Evolutionary conservation across 1,139 yeast species (phyloP).

Genomic region (Hemisphaericaspora lyxosophila): DNA sequence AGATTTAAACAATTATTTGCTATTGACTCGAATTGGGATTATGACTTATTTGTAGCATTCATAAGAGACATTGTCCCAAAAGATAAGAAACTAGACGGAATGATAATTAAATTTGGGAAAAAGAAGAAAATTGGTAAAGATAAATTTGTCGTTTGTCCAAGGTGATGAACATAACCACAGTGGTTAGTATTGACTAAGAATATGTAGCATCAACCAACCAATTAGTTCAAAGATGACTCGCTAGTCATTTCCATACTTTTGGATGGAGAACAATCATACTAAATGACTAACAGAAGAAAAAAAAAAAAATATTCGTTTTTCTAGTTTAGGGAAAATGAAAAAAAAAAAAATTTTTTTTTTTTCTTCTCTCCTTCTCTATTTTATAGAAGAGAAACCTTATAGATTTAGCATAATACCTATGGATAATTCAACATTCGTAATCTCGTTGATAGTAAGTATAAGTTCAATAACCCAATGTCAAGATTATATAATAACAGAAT

Average conservation of each 20-base stretch:
- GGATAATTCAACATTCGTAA: conserved; percentile 11
- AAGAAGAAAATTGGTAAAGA: conserved; percentile 59
- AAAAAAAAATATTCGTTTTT: background rate
- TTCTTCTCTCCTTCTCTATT: background rate
- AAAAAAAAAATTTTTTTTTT: background rate
- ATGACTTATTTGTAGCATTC: conserved; percentile 72
- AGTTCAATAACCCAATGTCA: background rate
- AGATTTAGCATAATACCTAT: background rate
- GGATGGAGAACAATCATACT: background rate
- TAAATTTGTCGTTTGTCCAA: conserved; percentile 22
- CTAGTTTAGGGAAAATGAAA: too few species aligned
- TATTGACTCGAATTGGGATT: conserved; percentile 64
- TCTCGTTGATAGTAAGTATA: conserved; percentile 13
- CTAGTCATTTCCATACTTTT: conserved; percentile 1
- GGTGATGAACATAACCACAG: conserved; percentile 15
- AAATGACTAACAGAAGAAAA: too few species aligned
- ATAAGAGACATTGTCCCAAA: conserved; percentile 55
- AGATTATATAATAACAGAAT: conserved; percentile 15
- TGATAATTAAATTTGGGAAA: conserved; percentile 74
- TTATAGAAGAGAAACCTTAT: background rate
- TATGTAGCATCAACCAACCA: too few species aligned
- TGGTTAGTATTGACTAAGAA: too few species aligned
- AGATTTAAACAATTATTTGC: conserved; percentile 65
- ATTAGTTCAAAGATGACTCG: too few species aligned
- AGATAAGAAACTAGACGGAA: conserved; percentile 62